Evolutionary conservation across 768 basidiomycete genomes (phyloP), one percentile per base, ranked within the genome.

Genomic region (Rubroboletus satanas): DNA sequence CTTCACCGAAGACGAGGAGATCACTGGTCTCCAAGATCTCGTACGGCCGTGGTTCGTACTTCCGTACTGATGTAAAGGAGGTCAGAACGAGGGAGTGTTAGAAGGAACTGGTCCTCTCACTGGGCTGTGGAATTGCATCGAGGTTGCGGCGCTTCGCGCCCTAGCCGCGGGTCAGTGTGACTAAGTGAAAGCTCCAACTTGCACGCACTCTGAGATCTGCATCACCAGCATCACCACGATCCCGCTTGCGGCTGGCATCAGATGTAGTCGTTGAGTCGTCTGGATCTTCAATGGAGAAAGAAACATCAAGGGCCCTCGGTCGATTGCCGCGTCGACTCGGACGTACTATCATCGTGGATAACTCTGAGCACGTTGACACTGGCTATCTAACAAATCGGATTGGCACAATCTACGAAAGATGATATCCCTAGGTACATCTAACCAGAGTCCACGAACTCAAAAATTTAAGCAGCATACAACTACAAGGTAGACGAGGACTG

Each of bases 251-350:
- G 43, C 58, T 58, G 7, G 54, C 52, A 31, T 65, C 69, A n/a
- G 71, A 68, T n/a, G 62, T 56, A 2, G 57, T 53, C 17, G 51
- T 50, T 5, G 67, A 69, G 10, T 72, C 69, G 29, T 62, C 45
- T 41, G 58, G 43, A 4, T 65, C 62, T 51, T 81, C 79, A 11
- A 71, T 74, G 1, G 76, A 75, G 55, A 81, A 86, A 10, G 79
- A 78, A 11, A 84, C 71, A 12, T 83, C 80, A 41, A 77, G 79
- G 3, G 86, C 84, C 5, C 71, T 78, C 0, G 80, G 81, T 37
- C 81, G 79, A 28, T 67, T 63, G 26, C 71, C 59, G 26, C 65
- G 65, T 32, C 64, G 56, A 59, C 55, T 58, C 15, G 62, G 64
- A 43, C 42, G 58, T 15, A 0, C 10, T 10, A 33, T 45, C 42